Evolutionary conservation across 176 grass and related monocot genomes (phyloP).

Genomic region (Musa schizocarpa): DNA sequence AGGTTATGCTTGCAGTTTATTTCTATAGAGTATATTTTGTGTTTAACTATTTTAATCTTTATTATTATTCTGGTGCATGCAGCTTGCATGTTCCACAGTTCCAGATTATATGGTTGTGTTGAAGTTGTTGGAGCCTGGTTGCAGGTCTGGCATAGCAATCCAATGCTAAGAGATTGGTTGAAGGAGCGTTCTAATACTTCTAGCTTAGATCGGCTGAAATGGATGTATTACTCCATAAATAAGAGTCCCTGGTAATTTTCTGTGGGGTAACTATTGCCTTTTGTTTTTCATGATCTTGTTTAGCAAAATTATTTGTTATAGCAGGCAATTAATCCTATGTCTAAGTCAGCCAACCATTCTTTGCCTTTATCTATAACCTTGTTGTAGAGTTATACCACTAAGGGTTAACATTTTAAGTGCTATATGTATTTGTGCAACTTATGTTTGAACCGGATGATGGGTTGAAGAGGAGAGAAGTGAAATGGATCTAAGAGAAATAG

Average conservation of each 20-base stretch:
- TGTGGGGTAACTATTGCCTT: slow-evolving; percentile 1
- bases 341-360: neutral
- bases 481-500: too few species aligned
- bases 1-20: slow-evolving; percentile 31
- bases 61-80: slow-evolving; percentile 11
- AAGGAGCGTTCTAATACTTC: slow-evolving; percentile 57
- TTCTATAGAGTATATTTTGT: slow-evolving; percentile 2
- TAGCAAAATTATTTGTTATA: neutral
- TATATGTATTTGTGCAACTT: too few species aligned
- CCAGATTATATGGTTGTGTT: slow-evolving; percentile 18
- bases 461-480: too few species aligned
- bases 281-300: neutral
- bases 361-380: too few species aligned
- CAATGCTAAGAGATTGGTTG: slow-evolving; percentile 64
- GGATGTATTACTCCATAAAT: slow-evolving; percentile 87
- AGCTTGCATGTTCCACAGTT: too few species aligned
- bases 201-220: slow-evolving; percentile 65
- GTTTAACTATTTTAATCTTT: slow-evolving; percentile 21
- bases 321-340: neutral
- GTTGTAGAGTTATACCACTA: too few species aligned
- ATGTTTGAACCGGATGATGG: too few species aligned
- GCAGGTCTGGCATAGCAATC: slow-evolving; percentile 73
- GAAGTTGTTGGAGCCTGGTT: slow-evolving; percentile 19
- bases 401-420: too few species aligned
- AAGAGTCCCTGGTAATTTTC: slow-evolving; percentile 85